Conservation (phyloP, 805 yeast species). For the Soucietia sequanensis region DNA sequence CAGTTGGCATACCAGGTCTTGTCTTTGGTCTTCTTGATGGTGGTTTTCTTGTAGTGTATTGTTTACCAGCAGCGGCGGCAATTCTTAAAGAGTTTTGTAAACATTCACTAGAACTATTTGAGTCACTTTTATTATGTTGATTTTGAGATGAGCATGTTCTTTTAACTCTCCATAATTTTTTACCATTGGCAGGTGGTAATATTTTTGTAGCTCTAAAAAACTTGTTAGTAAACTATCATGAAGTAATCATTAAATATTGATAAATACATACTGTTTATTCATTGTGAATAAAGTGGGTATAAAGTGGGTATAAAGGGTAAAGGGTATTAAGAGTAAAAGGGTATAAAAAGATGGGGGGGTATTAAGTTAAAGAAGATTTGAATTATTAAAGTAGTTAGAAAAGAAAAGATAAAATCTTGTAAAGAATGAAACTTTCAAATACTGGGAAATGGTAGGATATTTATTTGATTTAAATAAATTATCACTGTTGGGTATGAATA, state of each 20-base stretch:
- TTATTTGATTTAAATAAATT: too few relatives aligned
- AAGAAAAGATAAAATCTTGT: too few relatives aligned
- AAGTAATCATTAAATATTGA: constrained; percentile 8
- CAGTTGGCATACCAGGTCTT: constrained; percentile 45
- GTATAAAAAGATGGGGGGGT: too few relatives aligned
- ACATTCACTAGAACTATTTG: constrained; percentile 33
- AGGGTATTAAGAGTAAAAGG: too few relatives aligned
- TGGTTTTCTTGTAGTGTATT: constrained; percentile 34
- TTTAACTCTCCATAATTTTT: constrained; percentile 45
- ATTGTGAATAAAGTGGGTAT: background rate
- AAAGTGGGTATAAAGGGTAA: too few relatives aligned
- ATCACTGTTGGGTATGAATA: too few relatives aligned
- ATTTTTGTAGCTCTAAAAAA: constrained; percentile 7
- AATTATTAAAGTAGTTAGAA: too few relatives aligned
- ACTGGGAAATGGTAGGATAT: too few relatives aligned
- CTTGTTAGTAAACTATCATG: too few relatives aligned
- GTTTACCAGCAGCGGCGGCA: constrained; percentile 34
- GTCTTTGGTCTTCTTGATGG: constrained; percentile 44
- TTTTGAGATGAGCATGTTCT: constrained; percentile 16
- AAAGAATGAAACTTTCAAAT: too few relatives aligned
- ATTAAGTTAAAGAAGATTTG: too few relatives aligned
- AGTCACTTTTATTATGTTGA: constrained; percentile 2
- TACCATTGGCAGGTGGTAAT: constrained; percentile 45
- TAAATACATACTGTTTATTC: constrained; percentile 1
- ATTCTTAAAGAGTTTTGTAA: constrained; percentile 42